Base-by-base conservation (phyloP, 2,329 filamentous ascomycete genomes). In the Cladophialophora yegresii region DNA sequence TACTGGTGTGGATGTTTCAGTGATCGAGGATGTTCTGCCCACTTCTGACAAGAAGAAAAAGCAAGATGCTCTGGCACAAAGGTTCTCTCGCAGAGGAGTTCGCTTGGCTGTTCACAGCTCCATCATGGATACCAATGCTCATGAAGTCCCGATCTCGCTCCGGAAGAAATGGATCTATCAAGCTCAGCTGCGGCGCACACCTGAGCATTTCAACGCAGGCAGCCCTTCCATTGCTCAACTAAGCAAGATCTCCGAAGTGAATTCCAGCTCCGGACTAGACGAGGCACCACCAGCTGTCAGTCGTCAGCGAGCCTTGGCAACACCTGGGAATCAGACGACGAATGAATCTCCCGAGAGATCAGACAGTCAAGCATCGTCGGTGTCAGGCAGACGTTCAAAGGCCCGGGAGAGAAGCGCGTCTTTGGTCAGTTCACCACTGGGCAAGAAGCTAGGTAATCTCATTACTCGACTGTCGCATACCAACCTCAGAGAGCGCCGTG, bases 111-210 rank as follows among this genome's bases (percentile, higher is more conserved):
- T 71, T 6, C 70, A 71, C 57, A 71, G 65, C 57, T 71, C 71
- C 3, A 70, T 72, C 53, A 55, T 71, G 30, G 69, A 69, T 54
- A 62, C 67, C 2, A 63, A 69, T 45, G 69, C 70, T 20, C 64
- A 67, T 33, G 65, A 69, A 8, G 64, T 65, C 7, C 66, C 70
- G n/a, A 57, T 60, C 50, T 61, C 61, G 3, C 65, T 72, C 13
- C 67, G 67, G 32, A 58, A 66, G 51, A 71, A 66, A 65, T 72
- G 71, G 71, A 67, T 71, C n/a, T 55, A 69, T 32, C 60, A 63
- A 43, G 65, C 61, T 26, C 53, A 54, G 20, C 40, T 36, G 26
- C 55, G 63, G 22, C 58, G 57, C 8, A 54, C 32, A 40, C 8
- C 23, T 20, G 58, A 64, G 33, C 20, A 61, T 23, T 26, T 4